phyloP scores from a whole-genome alignment of 192 early-diverging fungal species.

The Linnemannia elongata region DNA sequence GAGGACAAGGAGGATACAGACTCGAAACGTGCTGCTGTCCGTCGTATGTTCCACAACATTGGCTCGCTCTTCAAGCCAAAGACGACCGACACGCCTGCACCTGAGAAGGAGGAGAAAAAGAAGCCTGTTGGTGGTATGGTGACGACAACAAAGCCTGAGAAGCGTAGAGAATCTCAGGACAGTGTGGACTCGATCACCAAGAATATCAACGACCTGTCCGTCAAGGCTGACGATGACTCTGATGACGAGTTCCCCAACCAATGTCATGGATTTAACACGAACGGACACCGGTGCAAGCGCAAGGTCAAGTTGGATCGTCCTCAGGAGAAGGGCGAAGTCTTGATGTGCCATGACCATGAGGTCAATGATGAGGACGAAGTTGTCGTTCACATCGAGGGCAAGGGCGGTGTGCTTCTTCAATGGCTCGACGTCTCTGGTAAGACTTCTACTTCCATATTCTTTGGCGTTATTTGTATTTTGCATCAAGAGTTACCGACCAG shows the following conservation, averaged over 20 bases:
- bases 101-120: background rate
- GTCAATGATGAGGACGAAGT: constrained; percentile 54
- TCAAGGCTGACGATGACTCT: constrained; percentile 16
- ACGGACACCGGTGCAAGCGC: constrained; percentile 51
- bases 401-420: constrained; percentile 50
- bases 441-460: background rate
- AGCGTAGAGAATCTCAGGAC: constrained; percentile 8
- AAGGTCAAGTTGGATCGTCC: constrained; percentile 51
- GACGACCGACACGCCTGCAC: constrained; percentile 25
- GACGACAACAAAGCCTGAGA: background rate
- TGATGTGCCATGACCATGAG: constrained; percentile 54
- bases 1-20: constrained; percentile 21
- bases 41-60: constrained; percentile 12
- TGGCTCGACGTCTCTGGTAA: constrained; percentile 54
- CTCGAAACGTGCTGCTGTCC: constrained; percentile 20
- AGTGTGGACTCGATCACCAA: constrained; percentile 25
- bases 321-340: constrained; percentile 37
- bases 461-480: too few relatives aligned
- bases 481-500: too few relatives aligned
- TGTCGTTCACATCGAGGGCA: constrained; percentile 54
- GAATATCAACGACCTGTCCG: constrained; percentile 18
- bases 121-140: background rate
- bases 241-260: constrained; percentile 45
- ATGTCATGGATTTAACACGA: constrained; percentile 49
- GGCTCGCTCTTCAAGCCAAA: constrained; percentile 15